Conservation (phyloP, 352 stramenopile species). For the Discostella stelligera region DNA sequence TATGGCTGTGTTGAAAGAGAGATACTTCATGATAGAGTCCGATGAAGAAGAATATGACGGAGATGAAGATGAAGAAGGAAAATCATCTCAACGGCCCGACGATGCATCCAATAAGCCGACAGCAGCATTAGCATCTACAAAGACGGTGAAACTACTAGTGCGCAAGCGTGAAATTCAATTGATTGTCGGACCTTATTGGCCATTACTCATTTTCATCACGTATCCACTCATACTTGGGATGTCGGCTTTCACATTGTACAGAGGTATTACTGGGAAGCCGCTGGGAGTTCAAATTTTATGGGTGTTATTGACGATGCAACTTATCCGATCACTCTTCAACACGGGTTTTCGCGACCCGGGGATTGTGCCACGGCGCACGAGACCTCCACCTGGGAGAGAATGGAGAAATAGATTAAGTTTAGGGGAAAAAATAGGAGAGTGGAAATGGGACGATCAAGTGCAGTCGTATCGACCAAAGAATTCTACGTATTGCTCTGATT, state of each 20-base stretch:
- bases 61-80: conserved; percentile 15
- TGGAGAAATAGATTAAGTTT: conserved; percentile 31
- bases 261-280: conserved; percentile 41
- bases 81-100: conserved; percentile 27
- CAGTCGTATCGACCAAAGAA: conserved; percentile 74
- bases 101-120: conserved; percentile 30
- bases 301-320: conserved; percentile 49
- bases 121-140: conserved; percentile 36
- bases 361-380: conserved; percentile 61
- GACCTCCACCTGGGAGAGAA: conserved; percentile 40
- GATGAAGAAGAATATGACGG: conserved; percentile 38
- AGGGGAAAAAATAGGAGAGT: conserved; percentile 34
- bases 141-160: conserved; percentile 49
- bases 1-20: conserved; percentile 78
- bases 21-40: conserved; percentile 40
- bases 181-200: conserved; percentile 83
- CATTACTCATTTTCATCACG: conserved; percentile 78
- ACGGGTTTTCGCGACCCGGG: conserved; percentile 79
- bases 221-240: conserved; percentile 82
- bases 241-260: conserved; percentile 54
- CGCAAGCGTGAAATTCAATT: conserved; percentile 60
- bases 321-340: conserved; percentile 69
- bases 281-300: conserved; percentile 54
- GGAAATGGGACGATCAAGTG: conserved; percentile 81
- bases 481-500: conserved; percentile 79